Percentiles rank a stretch among this genome's conserved stretches.
phyloP scores from a whole-genome alignment of 257 asterid species.

The Nicotiana undulata region DNA sequence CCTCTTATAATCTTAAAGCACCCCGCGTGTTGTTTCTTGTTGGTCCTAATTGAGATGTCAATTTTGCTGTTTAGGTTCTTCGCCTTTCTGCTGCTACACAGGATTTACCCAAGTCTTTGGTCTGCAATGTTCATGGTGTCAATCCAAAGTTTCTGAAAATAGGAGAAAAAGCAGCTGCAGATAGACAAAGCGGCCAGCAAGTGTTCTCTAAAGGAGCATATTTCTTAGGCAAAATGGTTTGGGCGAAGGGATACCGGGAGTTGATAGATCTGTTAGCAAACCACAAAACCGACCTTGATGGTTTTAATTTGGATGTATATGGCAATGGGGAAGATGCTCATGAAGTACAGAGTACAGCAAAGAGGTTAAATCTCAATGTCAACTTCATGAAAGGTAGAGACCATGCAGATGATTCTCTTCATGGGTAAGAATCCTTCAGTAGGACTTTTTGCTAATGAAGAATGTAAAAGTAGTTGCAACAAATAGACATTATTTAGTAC shows the following conservation, averaged over 20 bases:
- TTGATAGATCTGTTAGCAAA: constrained; percentile 76
- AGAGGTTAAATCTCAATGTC: constrained; percentile 67
- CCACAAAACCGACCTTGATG: constrained; percentile 70
- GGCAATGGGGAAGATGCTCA: constrained; percentile 98
- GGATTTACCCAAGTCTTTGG: constrained; percentile 69
- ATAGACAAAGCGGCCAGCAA: constrained; percentile 69
- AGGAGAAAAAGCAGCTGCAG: constrained; percentile 85
- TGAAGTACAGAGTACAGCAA: constrained; percentile 85
- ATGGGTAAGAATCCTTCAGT: constrained; percentile 44
- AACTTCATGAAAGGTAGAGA: constrained; percentile 97
- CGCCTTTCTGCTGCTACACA: constrained; percentile 99
- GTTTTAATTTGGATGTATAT: constrained; percentile 84
- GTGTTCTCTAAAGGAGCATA: constrained; percentile 90
- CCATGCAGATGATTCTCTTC: constrained; percentile 93
- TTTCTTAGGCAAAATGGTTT: constrained; percentile 97
- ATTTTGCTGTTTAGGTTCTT: constrained; percentile 55
- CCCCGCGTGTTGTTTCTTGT: background rate
- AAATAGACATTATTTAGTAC: background rate
- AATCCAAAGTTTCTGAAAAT: constrained; percentile 82
- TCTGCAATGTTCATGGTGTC: constrained; percentile 97
- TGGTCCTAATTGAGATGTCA: background rate
- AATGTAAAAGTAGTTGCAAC: background rate
- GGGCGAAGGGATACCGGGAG: constrained; percentile 99
- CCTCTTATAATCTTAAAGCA: background rate
- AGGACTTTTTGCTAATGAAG: background rate